phyloP scores from a whole-genome alignment of 2,329 filamentous ascomycete species.

The Colletotrichum lindemuthianum region DNA sequence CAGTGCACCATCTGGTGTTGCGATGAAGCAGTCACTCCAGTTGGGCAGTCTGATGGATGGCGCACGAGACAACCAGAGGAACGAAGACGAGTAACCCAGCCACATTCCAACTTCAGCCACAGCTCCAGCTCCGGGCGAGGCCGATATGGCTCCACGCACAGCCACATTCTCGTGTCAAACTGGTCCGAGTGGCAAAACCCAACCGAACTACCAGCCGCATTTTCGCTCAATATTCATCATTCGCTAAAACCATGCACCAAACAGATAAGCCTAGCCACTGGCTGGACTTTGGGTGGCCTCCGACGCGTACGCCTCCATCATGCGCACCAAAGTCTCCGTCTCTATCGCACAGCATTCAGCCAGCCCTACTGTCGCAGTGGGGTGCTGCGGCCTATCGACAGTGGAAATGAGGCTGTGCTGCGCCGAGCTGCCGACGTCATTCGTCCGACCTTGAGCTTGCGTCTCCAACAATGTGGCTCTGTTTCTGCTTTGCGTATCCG shows the following conservation, averaged over 20 bases:
- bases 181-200: slow-evolving; percentile 11
- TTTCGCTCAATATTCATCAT: background rate
- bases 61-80: too few species aligned
- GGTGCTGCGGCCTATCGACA: background rate
- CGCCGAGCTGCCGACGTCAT: slow-evolving; percentile 32
- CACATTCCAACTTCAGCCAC: too few species aligned
- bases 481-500: slow-evolving; percentile 17
- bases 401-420: slow-evolving; percentile 31
- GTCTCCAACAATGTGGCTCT: slow-evolving; percentile 14
- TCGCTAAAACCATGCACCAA: background rate
- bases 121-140: too few species aligned
- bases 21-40: too few species aligned
- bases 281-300: slow-evolving; percentile 24
- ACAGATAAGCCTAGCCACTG: slow-evolving; percentile 6
- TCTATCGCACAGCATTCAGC: background rate
- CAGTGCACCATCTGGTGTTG: too few species aligned
- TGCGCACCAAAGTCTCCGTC: slow-evolving; percentile 2
- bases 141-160: too few species aligned
- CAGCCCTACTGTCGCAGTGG: background rate
- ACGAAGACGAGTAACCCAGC: too few species aligned
- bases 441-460: slow-evolving; percentile 24
- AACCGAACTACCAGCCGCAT: background rate
- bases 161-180: slow-evolving; percentile 2
- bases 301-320: slow-evolving; percentile 33
- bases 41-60: too few species aligned